Percentiles rank a stretch among this genome's conserved stretches.
Evolutionary conservation across 345 rosid species (phyloP).

Genomic region (Triadica sebifera): DNA sequence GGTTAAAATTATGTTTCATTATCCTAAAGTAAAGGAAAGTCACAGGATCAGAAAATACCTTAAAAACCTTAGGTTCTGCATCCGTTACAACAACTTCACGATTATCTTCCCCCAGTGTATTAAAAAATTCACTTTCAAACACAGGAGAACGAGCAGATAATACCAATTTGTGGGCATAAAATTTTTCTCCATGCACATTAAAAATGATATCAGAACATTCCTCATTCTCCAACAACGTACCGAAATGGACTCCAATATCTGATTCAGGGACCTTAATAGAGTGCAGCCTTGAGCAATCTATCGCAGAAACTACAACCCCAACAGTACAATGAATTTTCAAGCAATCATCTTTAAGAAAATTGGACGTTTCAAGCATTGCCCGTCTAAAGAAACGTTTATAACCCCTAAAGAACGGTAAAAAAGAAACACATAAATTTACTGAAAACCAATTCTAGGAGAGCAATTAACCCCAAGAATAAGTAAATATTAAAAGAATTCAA

Average conservation of each 20-base stretch:
- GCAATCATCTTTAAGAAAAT: conserved; percentile 87
- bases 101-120: conserved; percentile 58
- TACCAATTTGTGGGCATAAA: conserved; percentile 78
- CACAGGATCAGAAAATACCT: conserved; percentile 39
- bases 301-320: conserved; percentile 89
- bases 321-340: conserved; percentile 84
- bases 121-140: conserved; percentile 63
- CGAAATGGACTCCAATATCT: conserved; percentile 79
- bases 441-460: not conserved
- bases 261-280: conserved; percentile 84
- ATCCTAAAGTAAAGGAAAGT: conserved; percentile 7
- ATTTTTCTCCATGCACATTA: conserved; percentile 67
- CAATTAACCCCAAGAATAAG: not conserved
- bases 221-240: conserved; percentile 71
- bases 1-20: not conserved
- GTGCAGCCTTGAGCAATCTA: conserved; percentile 73
- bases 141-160: conserved; percentile 84
- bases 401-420: conserved; percentile 52
- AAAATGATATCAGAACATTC: conserved; percentile 79
- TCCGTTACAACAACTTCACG: conserved; percentile 54
- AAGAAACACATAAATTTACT: not conserved
- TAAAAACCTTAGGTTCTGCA: conserved; percentile 82
- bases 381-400: conserved; percentile 89
- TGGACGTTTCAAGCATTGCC: conserved; percentile 71
- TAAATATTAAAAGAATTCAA: not conserved